phyloP scores from a whole-genome alignment of 2,329 filamentous ascomycete species.

The Aspergillus sp. region DNA sequence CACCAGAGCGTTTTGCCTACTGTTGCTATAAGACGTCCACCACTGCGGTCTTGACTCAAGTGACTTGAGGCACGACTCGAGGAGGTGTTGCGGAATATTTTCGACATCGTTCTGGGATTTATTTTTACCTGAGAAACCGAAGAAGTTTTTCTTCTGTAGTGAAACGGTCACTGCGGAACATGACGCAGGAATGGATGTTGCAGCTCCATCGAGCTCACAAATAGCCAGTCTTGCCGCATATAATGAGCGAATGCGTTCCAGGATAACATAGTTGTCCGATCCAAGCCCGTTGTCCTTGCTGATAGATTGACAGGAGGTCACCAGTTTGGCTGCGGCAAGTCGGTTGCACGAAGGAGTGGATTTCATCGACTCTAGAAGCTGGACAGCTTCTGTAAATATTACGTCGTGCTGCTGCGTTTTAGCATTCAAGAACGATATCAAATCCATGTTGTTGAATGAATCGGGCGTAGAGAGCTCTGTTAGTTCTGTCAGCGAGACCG shows the following conservation, averaged over 20 bases:
- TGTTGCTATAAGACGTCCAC: constrained; percentile 61
- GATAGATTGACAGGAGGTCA: constrained; percentile 49
- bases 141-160: constrained; percentile 22
- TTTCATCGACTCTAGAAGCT: constrained; percentile 40
- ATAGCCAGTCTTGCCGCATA: constrained; percentile 58
- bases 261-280: constrained; percentile 19
- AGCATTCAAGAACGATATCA: constrained; percentile 21
- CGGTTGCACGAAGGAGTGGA: constrained; percentile 47
- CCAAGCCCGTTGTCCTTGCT: constrained; percentile 25
- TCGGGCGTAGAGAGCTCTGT: constrained; percentile 5
- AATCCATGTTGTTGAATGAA: constrained; percentile 15
- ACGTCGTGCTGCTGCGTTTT: constrained; percentile 21
- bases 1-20: constrained; percentile 52
- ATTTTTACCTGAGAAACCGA: constrained; percentile 15
- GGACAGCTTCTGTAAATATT: constrained; percentile 38
- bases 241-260: constrained; percentile 47
- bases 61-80: constrained; percentile 48
- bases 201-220: constrained; percentile 54
- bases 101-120: constrained; percentile 10
- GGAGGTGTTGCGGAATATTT: constrained; percentile 17
- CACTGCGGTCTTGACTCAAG: constrained; percentile 50
- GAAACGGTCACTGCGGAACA: constrained; percentile 47
- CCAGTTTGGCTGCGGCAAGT: constrained; percentile 45
- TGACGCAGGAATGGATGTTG: constrained; percentile 42
- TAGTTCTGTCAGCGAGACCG: background rate